phyloP scores from a whole-genome alignment of 352 stramenopile genomes.

The Pythium myriotylum region DNA sequence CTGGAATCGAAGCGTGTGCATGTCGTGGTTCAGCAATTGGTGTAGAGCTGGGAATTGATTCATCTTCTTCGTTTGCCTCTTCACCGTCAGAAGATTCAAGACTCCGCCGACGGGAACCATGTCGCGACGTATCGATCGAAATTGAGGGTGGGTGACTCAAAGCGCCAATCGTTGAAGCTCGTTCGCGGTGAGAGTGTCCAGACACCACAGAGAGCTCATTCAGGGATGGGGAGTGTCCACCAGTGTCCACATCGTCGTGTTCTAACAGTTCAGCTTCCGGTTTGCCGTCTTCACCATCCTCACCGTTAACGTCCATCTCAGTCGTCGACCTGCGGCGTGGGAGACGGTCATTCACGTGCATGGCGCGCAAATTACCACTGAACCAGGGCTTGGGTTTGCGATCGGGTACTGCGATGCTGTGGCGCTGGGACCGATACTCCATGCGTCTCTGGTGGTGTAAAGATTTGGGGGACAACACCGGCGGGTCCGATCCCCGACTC shows the following conservation, averaged over 20 bases:
- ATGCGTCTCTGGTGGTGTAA: slow-evolving; percentile 12
- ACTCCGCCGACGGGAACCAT: slow-evolving; percentile 5
- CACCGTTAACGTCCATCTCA: slow-evolving; percentile 25
- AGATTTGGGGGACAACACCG: slow-evolving; percentile 4
- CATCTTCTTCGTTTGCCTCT: slow-evolving; percentile 30
- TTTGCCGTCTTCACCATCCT: not conserved
- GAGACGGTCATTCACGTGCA: slow-evolving; percentile 66
- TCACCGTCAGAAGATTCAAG: slow-evolving; percentile 28
- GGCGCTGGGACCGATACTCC: slow-evolving; percentile 25
- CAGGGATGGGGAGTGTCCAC: too few species aligned
- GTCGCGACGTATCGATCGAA: slow-evolving; percentile 14
- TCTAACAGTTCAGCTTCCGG: slow-evolving; percentile 4
- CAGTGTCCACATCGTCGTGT: too few species aligned
- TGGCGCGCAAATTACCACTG: slow-evolving; percentile 66
- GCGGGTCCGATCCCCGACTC: slow-evolving; percentile 2
- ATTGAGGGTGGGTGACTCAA: slow-evolving; percentile 1
- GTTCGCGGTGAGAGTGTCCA: not conserved
- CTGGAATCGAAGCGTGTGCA: slow-evolving; percentile 15
- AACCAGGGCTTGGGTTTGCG: slow-evolving; percentile 52
- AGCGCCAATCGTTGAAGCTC: not conserved
- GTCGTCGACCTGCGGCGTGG: slow-evolving; percentile 53
- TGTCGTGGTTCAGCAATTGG: not conserved
- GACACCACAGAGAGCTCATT: too few species aligned
- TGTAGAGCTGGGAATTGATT: not conserved
- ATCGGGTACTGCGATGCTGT: slow-evolving; percentile 27